Evolutionary conservation across 768 basidiomycete genomes (phyloP), one percentile per base, ranked within the genome.

Genomic region (Leccinum obscurum): DNA sequence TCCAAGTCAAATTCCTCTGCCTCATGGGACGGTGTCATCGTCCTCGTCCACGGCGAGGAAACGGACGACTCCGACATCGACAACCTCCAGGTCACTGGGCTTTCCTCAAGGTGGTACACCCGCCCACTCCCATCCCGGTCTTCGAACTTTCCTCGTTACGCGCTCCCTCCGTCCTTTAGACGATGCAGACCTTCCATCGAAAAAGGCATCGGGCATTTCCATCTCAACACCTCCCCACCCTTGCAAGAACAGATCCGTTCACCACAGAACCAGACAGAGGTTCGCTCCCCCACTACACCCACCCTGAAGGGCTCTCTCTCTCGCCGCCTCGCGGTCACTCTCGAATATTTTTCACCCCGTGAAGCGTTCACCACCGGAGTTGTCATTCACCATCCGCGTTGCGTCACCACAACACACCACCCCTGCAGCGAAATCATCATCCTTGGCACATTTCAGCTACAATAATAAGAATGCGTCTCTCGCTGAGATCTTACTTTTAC

Each of bases 1-100:
- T 87, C 90, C 7, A 78, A 87, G 69, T 86, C 87, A 8, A 78
- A 85, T 28, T 79, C 89, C 72, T 68, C 71, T 7, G 67, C 78
- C n/a, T 67, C 76, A n/a, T 93, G 91, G 90, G 85, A 92, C 66
- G 89, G 90, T 10, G 81, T 87, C 68, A 15, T 75, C 37, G 81
- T 93, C 41, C 79, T 92, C 52, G 77, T 95, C 14, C 91, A 90
- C 68, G 87, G 88, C 65, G 88, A 92, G 59, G 86, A 87, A 60
- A 92, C 92, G 80, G 86, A 89, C 70, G 77, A 80, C 56, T 82
- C 81, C 57, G 85, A 90, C 66, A 84, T 78, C 64, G 77, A 79
- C 57, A 84, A 84, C 64, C 72, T 78, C 17, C 80, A 83, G 57
- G 72, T 77, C 46, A 83, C 1, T 93, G 91, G 89, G 83, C 84